Conservation (phyloP, 345 rosid genomes). For the thale cress (Arabidopsis thaliana) region TAIR10.1 NC_003070.9:453501-454000, state of each 20-base stretch:
- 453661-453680: not conserved
- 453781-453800: constrained; percentile 67
- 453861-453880: not conserved
- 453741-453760: constrained; percentile 69
- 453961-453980: constrained; percentile 63
- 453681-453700: constrained; percentile 22
- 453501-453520: not conserved
- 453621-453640: constrained; percentile 68
- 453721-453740: constrained; percentile 69
- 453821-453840: not conserved
- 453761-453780: constrained; percentile 91
- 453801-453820: constrained; percentile 68
- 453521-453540: not conserved
- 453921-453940: constrained; percentile 76
- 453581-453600: constrained; percentile 51
- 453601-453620: constrained; percentile 51
- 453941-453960: constrained; percentile 60
- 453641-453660: constrained; percentile 66
- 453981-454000: constrained; percentile 62
- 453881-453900: constrained; percentile 9
- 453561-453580: not conserved
- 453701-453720: not conserved
- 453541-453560: not conserved
- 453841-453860: not conserved
- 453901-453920: constrained; percentile 82